Evolutionary conservation across 2,329 filamentous ascomycete genomes (phyloP).

Genomic region (Colletotrichum tofieldiae): DNA sequence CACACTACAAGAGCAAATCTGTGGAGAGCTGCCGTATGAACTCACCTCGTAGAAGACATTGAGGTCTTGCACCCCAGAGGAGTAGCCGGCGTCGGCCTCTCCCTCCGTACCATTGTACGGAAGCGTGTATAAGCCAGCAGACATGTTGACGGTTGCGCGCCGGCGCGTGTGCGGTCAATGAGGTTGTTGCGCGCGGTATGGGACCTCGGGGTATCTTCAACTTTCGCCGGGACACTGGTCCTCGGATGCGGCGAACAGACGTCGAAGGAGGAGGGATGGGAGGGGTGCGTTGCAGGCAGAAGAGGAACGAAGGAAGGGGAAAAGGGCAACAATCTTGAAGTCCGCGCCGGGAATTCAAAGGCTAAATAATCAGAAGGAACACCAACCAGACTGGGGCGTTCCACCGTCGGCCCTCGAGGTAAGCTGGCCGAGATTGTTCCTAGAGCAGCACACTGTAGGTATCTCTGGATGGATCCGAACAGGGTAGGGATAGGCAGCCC

Average conservation of each 20-base stretch:
- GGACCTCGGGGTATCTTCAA: slow-evolving; percentile 20
- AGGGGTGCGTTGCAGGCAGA: slow-evolving; percentile 11
- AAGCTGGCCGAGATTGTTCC: slow-evolving; percentile 22
- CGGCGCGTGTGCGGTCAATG: slow-evolving; percentile 27
- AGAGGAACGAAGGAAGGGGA: background rate
- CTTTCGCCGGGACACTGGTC: slow-evolving; percentile 27
- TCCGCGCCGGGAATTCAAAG: slow-evolving; percentile 27
- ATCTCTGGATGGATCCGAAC: slow-evolving; percentile 36
- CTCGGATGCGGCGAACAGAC: slow-evolving; percentile 27
- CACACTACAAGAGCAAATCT: slow-evolving; percentile 34
- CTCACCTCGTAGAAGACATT: slow-evolving; percentile 88
- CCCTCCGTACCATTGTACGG: slow-evolving; percentile 68
- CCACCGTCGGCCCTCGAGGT: slow-evolving; percentile 16
- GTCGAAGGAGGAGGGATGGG: slow-evolving; percentile 19
- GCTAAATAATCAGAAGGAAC: slow-evolving; percentile 39
- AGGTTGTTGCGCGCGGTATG: slow-evolving; percentile 6
- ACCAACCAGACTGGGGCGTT: slow-evolving; percentile 20
- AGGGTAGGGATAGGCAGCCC: slow-evolving; percentile 33
- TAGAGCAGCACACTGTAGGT: background rate
- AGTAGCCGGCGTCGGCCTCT: slow-evolving; percentile 67
- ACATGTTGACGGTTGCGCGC: slow-evolving; percentile 49
- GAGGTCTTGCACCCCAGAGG: slow-evolving; percentile 73
- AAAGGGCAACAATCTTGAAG: background rate
- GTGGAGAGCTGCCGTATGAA: slow-evolving; percentile 11
- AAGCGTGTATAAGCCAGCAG: slow-evolving; percentile 52